Evolutionary conservation across 2,329 filamentous ascomycete genomes (phyloP).

Genomic region (Pyrenophora teres): DNA sequence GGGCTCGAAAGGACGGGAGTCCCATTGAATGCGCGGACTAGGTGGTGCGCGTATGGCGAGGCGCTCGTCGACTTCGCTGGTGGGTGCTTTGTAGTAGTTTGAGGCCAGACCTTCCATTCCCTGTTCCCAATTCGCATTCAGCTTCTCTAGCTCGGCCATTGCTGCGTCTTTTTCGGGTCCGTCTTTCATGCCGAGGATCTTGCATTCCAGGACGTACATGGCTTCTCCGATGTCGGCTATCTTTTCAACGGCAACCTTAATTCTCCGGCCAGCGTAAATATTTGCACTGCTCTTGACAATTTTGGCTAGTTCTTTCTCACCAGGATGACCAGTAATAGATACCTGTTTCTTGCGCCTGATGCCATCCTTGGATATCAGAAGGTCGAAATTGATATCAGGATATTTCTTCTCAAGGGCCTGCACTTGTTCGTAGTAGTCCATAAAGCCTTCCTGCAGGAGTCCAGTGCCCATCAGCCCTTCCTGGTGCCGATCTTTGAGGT

Average conservation of each 20-base stretch:
- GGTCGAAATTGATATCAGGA: slow-evolving; percentile 17
- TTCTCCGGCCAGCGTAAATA: background rate
- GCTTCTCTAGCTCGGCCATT: slow-evolving; percentile 47
- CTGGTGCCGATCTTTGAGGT: slow-evolving; percentile 27
- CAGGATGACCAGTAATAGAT: slow-evolving; percentile 9
- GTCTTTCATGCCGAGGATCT: slow-evolving; percentile 26
- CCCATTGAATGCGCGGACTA: slow-evolving; percentile 57
- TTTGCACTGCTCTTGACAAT: slow-evolving; percentile 6
- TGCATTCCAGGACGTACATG: slow-evolving; percentile 36
- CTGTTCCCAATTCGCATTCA: slow-evolving; percentile 22
- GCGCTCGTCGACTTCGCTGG: slow-evolving; percentile 36
- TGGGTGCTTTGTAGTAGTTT: slow-evolving; percentile 12
- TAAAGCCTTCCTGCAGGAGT: slow-evolving; percentile 14
- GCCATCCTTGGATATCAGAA: background rate
- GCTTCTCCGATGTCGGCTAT: slow-evolving; percentile 32
- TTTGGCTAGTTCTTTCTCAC: slow-evolving; percentile 4
- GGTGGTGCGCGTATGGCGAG: slow-evolving; percentile 27
- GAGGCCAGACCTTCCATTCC: background rate
- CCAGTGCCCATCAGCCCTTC: slow-evolving; percentile 28
- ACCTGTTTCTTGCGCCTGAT: background rate
- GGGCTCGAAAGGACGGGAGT: slow-evolving; percentile 72
- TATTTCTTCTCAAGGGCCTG: slow-evolving; percentile 14
- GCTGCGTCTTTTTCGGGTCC: slow-evolving; percentile 26
- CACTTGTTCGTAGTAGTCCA: slow-evolving; percentile 13
- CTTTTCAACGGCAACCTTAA: slow-evolving; percentile 19